Conservation (phyloP, 75 land plant species). For the Cryptomeria japonica region DNA sequence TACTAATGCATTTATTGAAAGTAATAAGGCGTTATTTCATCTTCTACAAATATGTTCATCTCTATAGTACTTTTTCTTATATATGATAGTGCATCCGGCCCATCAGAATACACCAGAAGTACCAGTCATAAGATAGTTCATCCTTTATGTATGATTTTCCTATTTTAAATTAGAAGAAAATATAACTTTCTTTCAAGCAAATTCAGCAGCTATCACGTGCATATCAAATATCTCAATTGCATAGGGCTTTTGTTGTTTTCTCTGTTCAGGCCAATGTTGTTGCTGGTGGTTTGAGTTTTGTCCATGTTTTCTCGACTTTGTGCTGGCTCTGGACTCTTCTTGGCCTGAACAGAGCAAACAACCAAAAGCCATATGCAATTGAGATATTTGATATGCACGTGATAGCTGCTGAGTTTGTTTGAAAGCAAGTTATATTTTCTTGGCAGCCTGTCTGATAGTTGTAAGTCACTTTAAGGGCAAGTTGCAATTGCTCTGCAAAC, state of each 20-base stretch:
- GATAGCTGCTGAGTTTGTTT: no score
- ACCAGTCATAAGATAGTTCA: neutral
- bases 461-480: no score
- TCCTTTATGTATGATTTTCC: neutral
- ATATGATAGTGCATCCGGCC: neutral
- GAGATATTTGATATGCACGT: neutral
- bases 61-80: neutral
- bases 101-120: neutral
- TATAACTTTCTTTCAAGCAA: no score
- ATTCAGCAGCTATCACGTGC: no score
- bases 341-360: no score
- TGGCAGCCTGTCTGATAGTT: no score
- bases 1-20: neutral
- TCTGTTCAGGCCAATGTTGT: no score
- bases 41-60: neutral
- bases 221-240: neutral
- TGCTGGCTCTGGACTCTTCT: no score
- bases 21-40: neutral
- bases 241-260: no score
- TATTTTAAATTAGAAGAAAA: neutral
- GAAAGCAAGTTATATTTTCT: neutral
- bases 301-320: no score
- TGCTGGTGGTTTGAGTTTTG: no score
- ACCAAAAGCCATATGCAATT: neutral
- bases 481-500: no score